These are phyloP conservation scores for Magnusiomyces fungicola DNA, from an alignment of 1,139 yeast species.

Conservation along the genomic window DNA sequence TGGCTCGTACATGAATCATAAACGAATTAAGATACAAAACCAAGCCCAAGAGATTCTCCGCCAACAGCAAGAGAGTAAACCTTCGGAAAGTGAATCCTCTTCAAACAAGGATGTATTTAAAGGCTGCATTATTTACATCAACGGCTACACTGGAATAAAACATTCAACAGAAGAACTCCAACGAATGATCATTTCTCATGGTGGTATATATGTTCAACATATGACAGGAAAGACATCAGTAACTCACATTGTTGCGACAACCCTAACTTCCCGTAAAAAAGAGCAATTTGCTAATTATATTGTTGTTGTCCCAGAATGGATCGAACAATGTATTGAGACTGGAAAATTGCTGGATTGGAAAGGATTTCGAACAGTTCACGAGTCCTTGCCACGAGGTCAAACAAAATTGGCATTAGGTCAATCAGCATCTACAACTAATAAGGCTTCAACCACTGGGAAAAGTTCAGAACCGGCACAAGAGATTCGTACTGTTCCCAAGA, in stretches of 20 bases:
- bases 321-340: constrained; percentile 51
- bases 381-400: constrained; percentile 19
- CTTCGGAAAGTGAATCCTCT: constrained; percentile 19
- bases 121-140: constrained; percentile 64
- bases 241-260: constrained; percentile 78
- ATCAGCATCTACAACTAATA: neutral
- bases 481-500: constrained; percentile 3
- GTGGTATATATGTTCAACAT: constrained; percentile 42
- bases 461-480: neutral
- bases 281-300: constrained; percentile 57
- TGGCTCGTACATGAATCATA: constrained; percentile 59
- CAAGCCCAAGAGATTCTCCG: constrained; percentile 44
- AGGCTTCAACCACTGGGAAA: neutral
- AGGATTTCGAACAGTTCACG: constrained; percentile 47
- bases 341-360: constrained; percentile 58
- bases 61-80: constrained; percentile 20
- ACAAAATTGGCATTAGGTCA: neutral
- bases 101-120: constrained; percentile 40
- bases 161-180: constrained; percentile 73
- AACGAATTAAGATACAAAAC: constrained; percentile 57
- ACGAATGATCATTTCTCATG: constrained; percentile 61
- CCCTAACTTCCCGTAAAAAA: constrained; percentile 68
- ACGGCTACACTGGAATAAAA: constrained; percentile 59
- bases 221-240: constrained; percentile 61
- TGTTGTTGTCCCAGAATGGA: constrained; percentile 82